These are phyloP conservation scores for Metschnikowia continentalis DNA, from an alignment of 805 yeast genomes.

Conservation along the genomic window DNA sequence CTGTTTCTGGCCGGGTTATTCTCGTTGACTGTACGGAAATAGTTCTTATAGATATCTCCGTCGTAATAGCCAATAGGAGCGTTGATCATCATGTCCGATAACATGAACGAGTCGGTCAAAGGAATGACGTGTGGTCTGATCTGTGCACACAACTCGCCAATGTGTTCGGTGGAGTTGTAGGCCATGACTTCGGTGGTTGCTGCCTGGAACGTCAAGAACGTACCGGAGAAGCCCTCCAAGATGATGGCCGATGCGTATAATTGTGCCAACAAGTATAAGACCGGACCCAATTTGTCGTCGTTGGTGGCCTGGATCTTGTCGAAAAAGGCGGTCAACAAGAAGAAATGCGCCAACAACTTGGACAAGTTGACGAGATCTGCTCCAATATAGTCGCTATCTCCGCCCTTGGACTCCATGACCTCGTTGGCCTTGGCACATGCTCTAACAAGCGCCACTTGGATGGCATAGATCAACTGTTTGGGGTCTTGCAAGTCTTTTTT, in stretches of 20 bases:
- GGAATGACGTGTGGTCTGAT: conserved; percentile 66
- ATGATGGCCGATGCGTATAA: conserved; percentile 58
- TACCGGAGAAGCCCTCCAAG: conserved; percentile 63
- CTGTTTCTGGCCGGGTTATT: conserved; percentile 48
- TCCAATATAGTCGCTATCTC: conserved; percentile 45
- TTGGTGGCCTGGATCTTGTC: conserved; percentile 30
- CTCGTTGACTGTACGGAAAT: conserved; percentile 52
- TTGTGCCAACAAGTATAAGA: conserved; percentile 52
- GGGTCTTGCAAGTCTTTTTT: conserved; percentile 21
- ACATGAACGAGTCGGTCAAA: conserved; percentile 78
- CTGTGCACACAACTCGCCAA: conserved; percentile 31
- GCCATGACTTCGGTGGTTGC: conserved; percentile 48
- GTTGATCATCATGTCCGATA: conserved; percentile 75
- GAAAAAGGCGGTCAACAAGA: conserved; percentile 38
- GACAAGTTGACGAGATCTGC: conserved; percentile 44
- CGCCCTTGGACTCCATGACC: conserved; percentile 28
- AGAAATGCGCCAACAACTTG: conserved; percentile 49
- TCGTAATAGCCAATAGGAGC: conserved; percentile 77
- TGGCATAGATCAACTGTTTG: conserved; percentile 19
- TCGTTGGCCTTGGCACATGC: conserved; percentile 29
- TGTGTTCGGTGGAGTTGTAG: conserved; percentile 38
- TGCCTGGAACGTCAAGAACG: conserved; percentile 62
- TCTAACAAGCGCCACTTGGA: conserved; percentile 39
- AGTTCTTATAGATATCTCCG: conserved; percentile 81
- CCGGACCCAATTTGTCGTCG: conserved; percentile 42